Percentiles rank a stretch among this genome's conserved stretches.
phyloP scores from a whole-genome alignment of 805 yeast species.

The Sugiyamaella americana region DNA sequence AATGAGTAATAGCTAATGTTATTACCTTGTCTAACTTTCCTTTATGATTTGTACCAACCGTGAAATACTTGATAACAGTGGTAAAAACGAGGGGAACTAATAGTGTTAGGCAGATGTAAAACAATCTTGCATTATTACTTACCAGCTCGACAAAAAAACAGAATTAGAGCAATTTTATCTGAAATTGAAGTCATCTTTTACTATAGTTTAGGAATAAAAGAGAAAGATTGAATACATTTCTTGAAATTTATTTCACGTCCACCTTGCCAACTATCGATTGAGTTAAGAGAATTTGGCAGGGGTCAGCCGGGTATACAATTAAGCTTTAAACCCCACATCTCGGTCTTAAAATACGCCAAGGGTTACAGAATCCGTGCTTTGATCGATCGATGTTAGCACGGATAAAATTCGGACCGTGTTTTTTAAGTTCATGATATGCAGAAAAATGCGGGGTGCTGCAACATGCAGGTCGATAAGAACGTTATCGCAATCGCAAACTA shows the following conservation, averaged over 20 bases:
- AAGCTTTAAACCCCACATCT: background rate
- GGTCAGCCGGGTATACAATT: background rate
- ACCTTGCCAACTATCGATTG: too few species aligned
- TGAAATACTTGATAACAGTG: conserved; percentile 5
- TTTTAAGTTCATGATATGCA: too few species aligned
- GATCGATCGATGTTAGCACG: too few species aligned
- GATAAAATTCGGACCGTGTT: too few species aligned
- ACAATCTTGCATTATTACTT: background rate
- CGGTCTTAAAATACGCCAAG: background rate
- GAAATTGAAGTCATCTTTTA: background rate
- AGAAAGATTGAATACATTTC: background rate
- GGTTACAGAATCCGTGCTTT: background rate
- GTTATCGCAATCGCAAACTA: too few species aligned
- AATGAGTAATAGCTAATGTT: conserved; percentile 2
- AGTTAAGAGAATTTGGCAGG: background rate
- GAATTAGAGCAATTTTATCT: background rate
- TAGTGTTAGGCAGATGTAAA: background rate
- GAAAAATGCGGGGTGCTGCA: too few species aligned
- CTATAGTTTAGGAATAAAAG: background rate
- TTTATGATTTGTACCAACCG: conserved; percentile 6
- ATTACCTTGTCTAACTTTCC: conserved; percentile 5
- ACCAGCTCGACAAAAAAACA: background rate
- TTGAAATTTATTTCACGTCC: background rate
- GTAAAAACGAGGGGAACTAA: background rate
- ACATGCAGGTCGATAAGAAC: too few species aligned